Conservation (phyloP, 768 basidiomycete genomes). For the Lentinula raphanica region DNA sequence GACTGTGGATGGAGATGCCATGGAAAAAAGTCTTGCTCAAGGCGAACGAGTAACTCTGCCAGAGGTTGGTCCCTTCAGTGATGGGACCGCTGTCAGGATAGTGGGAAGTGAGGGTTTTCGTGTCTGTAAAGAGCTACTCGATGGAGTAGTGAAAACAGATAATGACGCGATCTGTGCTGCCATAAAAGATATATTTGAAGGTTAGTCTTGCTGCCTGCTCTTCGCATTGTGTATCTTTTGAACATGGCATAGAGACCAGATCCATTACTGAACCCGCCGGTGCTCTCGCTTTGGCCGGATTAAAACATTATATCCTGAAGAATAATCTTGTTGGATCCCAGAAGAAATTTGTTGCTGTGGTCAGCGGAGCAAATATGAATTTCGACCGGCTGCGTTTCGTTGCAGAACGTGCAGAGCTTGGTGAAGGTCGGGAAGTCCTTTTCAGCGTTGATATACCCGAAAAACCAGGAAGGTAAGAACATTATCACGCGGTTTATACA, state of each 20-base stretch:
- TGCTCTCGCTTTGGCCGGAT: slow-evolving; percentile 84
- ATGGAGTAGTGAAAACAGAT: slow-evolving; percentile 77
- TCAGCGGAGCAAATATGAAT: slow-evolving; percentile 99
- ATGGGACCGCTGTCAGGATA: slow-evolving; percentile 94
- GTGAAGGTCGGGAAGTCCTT: slow-evolving; percentile 91
- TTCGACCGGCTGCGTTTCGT: slow-evolving; percentile 95
- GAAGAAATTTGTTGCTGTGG: slow-evolving; percentile 84
- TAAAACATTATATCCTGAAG: slow-evolving; percentile 80
- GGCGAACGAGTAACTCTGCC: slow-evolving; percentile 78
- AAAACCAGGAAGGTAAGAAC: slow-evolving; percentile 74
- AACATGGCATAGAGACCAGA: slow-evolving; percentile 67
- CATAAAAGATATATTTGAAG: slow-evolving; percentile 98
- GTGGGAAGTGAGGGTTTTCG: slow-evolving; percentile 95
- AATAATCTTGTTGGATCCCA: slow-evolving; percentile 79
- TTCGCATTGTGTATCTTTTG: neutral
- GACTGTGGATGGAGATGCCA: slow-evolving; percentile 92
- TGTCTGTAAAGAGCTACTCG: slow-evolving; percentile 80
- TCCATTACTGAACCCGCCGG: slow-evolving; percentile 97
- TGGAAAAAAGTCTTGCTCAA: slow-evolving; percentile 74
- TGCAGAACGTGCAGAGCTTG: slow-evolving; percentile 96
- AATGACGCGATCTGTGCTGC: slow-evolving; percentile 98
- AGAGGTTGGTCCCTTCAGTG: slow-evolving; percentile 95
- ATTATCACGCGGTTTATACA: neutral
- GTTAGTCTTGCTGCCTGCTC: slow-evolving; percentile 32
- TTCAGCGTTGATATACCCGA: slow-evolving; percentile 95